Base-by-base conservation (phyloP, 2,329 filamentous ascomycete species). In the Talaromyces atroroseus region DNA sequence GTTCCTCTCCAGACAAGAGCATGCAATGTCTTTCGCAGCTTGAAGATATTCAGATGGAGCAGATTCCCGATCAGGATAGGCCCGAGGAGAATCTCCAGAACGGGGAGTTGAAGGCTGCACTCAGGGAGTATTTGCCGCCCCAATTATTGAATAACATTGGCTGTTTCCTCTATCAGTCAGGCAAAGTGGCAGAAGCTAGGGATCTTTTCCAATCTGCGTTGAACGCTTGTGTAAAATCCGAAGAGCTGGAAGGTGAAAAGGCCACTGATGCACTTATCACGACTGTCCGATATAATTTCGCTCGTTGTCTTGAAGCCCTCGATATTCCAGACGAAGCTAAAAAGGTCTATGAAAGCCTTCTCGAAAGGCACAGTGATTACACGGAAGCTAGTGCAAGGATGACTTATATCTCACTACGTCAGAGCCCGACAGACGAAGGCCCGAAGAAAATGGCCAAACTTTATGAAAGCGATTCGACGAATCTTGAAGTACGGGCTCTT, bases 91-190 rank as follows among this genome's bases (percentile, higher is more conserved):
- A 75, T 2, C 79, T 83, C 18, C 84, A 89, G 53, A 82, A 87
- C 57, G 80, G 78, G 2, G 80, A 82, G 29, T 74, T 71, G 53
- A 72, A 69, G 45, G 64, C 83, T 56, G 82, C 82, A 55, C 78
- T 95, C 26, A 86, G 91, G 54, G 89, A 92, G 67, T 80, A 87
- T 58, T 78, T 99, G 1, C 89, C 92, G 1, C 94, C 94, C 3
- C 91, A 96, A 67, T 80, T 97, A 2, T 81, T 99, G 45, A 99
- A 97, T 78, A 99, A 99, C 70, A 95, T 97, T 69, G 94, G 90
- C 5, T 96, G 92, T 72, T 97, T 97, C 74, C 85, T 95, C 63
- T 96, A 90, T 63, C 91, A 96, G 68, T 82, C 85, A 2, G 91
- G 95, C 65, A 91, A 90, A 68, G 86, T 88, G 61, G 84, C 87